These are phyloP conservation scores for Quercus parvula DNA, from an alignment of 306 rosid genomes.

Conservation along the genomic window DNA sequence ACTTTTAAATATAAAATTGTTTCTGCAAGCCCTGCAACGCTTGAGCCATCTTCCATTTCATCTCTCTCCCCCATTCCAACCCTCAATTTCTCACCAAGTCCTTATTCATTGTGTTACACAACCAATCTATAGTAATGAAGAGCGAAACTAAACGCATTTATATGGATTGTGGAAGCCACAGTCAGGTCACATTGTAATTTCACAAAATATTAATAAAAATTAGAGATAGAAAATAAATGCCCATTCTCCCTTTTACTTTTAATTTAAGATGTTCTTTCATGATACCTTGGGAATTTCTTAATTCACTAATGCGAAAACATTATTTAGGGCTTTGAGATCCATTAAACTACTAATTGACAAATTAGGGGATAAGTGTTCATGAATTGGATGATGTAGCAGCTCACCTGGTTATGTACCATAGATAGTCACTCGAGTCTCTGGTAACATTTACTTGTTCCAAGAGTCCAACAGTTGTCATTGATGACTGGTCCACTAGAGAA, in stretches of 20 bases:
- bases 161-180: too few species aligned
- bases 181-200: too few species aligned
- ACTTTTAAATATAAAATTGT: neutral
- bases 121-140: neutral
- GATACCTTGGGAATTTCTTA: neutral
- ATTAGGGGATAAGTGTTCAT: neutral
- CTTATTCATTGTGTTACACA: neutral
- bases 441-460: conserved; percentile 79
- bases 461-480: conserved; percentile 56
- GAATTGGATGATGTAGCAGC: conserved; percentile 8
- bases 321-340: neutral
- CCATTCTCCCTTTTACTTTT: neutral
- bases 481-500: conserved; percentile 59
- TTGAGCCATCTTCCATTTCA: neutral
- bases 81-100: neutral
- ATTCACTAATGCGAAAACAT: neutral
- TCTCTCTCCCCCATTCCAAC: neutral
- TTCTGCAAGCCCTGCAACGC: neutral
- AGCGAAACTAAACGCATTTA: neutral
- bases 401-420: conserved; percentile 95
- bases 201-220: neutral
- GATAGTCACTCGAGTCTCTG: conserved; percentile 80
- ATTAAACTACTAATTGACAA: neutral
- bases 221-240: neutral
- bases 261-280: neutral